Evolutionary conservation across 345 rosid genomes (phyloP).

Genomic region (Eucalyptus fibrosa): DNA sequence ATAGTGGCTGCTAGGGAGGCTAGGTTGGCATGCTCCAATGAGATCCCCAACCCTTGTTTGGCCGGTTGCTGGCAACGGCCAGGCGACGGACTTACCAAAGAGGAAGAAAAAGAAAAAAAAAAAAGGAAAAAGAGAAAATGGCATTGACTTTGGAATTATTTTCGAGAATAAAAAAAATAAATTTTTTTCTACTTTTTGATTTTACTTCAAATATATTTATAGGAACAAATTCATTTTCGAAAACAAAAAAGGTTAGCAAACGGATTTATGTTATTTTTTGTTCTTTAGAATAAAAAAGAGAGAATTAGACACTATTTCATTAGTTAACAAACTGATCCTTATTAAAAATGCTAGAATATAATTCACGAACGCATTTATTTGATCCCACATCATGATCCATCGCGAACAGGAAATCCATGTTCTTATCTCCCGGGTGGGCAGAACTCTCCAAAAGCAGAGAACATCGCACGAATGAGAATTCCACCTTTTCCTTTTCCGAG

Average conservation of each 20-base stretch:
- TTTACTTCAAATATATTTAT: accelerated
- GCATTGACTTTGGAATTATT: accelerated
- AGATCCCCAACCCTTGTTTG: too few species aligned
- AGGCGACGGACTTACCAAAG: accelerated
- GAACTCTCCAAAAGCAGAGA: not conserved
- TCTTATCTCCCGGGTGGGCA: not conserved
- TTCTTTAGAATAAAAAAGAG: too few species aligned
- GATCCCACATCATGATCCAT: not conserved
- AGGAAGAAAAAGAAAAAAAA: accelerated
- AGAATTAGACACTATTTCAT: too few species aligned
- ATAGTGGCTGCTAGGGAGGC: accelerated
- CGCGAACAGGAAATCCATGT: not conserved
- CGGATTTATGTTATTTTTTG: accelerated
- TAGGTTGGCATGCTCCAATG: too few species aligned
- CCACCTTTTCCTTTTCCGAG: not conserved
- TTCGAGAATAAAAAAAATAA: too few species aligned
- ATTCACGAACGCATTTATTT: not conserved
- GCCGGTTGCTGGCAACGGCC: accelerated
- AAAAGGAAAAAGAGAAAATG: accelerated
- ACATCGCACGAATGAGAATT: not conserved
- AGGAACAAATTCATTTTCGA: accelerated
- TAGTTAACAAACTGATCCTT: too few species aligned
- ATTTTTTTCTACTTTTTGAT: too few species aligned
- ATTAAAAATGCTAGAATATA: too few species aligned
- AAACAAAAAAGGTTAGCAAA: accelerated